These are phyloP conservation scores for Lolium perenne DNA, from an alignment of 176 grass and related monocot species.

Conservation along the genomic window DNA sequence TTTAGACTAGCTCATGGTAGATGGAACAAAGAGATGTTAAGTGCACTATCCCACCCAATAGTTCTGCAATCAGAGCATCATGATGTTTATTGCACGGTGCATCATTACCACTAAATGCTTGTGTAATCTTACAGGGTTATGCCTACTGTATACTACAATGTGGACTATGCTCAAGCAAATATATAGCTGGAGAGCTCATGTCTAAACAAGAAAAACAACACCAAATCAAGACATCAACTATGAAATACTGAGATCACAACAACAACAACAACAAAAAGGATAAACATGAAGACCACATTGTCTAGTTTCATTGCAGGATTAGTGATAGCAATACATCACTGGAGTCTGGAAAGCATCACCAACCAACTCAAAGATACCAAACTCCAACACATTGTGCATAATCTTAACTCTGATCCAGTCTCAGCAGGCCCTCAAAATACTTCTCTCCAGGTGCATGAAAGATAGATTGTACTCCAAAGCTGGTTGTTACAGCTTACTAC, in stretches of 20 bases:
- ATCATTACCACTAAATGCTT: not conserved
- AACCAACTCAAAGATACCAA: conserved; percentile 2
- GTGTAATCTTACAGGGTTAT: not conserved
- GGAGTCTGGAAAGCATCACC: not conserved
- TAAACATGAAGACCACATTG: not conserved
- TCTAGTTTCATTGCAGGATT: conserved; percentile 24
- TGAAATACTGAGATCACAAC: not conserved
- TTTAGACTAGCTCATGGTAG: too few species aligned
- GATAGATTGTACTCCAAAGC: not conserved
- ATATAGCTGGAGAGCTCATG: not conserved
- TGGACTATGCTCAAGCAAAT: not conserved
- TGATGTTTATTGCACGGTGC: too few species aligned
- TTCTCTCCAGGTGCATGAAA: not conserved
- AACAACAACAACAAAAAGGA: not conserved
- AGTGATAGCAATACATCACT: not conserved
- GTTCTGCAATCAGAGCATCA: too few species aligned
- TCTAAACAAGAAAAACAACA: not conserved
- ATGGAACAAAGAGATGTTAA: too few species aligned
- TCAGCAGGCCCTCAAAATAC: conserved; percentile 15
- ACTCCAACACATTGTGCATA: conserved; percentile 16
- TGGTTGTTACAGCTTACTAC: not conserved
- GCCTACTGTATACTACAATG: not conserved
- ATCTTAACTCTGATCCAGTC: conserved; percentile 18
- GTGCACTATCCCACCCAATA: too few species aligned
- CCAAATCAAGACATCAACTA: not conserved